Conservation (phyloP, 2,329 filamentous ascomycete species). For the Graphilbum sp. region DNA sequence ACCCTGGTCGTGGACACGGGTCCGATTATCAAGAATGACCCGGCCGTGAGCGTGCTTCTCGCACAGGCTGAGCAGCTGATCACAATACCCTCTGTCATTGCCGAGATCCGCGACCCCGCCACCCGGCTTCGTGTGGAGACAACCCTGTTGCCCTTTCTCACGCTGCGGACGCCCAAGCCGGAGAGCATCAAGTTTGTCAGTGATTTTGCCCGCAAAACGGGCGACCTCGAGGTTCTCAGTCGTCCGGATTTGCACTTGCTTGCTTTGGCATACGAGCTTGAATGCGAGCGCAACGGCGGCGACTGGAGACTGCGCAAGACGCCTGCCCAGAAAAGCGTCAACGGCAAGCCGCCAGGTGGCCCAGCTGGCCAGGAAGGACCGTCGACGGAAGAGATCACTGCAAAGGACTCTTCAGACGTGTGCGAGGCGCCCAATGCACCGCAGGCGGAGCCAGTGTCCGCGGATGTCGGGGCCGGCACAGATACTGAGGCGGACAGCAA, state of each 20-base stretch:
- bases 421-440: too few species aligned
- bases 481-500: too few species aligned
- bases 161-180: conserved; percentile 54
- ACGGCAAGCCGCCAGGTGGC: conserved; percentile 43
- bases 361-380: conserved; percentile 3
- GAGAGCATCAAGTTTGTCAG: conserved; percentile 65
- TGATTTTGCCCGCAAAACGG: conserved; percentile 77
- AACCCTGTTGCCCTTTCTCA: conserved; percentile 71
- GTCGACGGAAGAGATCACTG: neutral
- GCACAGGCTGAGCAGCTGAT: conserved; percentile 60
- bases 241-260: conserved; percentile 78
- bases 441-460: too few species aligned
- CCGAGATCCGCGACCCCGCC: conserved; percentile 74
- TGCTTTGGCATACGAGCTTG: conserved; percentile 85
- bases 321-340: conserved; percentile 64
- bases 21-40: conserved; percentile 85
- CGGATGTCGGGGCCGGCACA: too few species aligned
- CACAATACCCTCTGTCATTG: conserved; percentile 71
- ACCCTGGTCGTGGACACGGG: conserved; percentile 81
- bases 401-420: too few species aligned
- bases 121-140: conserved; percentile 72
- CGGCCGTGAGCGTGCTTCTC: conserved; percentile 66
- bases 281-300: conserved; percentile 78
- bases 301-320: conserved; percentile 68
- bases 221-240: conserved; percentile 77